phyloP scores from a whole-genome alignment of 805 yeast genomes.

The Wickerhamiella occidentalis region DNA sequence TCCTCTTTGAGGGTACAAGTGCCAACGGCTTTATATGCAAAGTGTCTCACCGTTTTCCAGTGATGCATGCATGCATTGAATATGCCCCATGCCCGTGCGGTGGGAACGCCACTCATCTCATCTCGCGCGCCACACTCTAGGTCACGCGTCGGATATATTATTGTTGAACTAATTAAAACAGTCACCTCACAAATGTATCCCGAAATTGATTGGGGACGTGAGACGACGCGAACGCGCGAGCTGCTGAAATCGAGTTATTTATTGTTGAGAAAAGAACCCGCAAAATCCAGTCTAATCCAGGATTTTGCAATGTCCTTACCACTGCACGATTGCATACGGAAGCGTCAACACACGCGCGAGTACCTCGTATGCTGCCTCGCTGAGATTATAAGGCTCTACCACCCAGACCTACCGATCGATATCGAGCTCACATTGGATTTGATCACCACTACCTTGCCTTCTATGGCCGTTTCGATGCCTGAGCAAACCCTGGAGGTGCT shows the following conservation, averaged over 20 bases:
- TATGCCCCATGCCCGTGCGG: too few species aligned
- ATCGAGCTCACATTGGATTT: not conserved
- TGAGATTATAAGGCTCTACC: slow-evolving; percentile 1
- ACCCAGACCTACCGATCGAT: not conserved
- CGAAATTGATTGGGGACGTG: not conserved
- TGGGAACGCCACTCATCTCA: too few species aligned
- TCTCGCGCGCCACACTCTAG: not conserved
- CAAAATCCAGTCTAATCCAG: not conserved
- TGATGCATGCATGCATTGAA: not conserved
- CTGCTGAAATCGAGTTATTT: not conserved
- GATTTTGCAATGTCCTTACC: not conserved
- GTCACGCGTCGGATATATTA: not conserved
- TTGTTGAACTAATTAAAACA: too few species aligned
- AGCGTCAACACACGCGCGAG: not conserved
- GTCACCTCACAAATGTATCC: slow-evolving; percentile 3
- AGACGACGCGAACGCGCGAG: not conserved
- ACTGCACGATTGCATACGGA: not conserved
- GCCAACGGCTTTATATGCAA: too few species aligned
- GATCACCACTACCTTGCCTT: not conserved
- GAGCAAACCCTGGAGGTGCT: not conserved
- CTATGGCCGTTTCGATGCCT: not conserved
- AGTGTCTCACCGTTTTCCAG: not conserved
- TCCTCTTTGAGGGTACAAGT: too few species aligned
- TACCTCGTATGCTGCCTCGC: slow-evolving; percentile 5
- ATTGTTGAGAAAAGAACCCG: not conserved